Base-by-base conservation (phyloP, 495 filamentous ascomycete species). In the Penicillium crystallinum region DNA sequence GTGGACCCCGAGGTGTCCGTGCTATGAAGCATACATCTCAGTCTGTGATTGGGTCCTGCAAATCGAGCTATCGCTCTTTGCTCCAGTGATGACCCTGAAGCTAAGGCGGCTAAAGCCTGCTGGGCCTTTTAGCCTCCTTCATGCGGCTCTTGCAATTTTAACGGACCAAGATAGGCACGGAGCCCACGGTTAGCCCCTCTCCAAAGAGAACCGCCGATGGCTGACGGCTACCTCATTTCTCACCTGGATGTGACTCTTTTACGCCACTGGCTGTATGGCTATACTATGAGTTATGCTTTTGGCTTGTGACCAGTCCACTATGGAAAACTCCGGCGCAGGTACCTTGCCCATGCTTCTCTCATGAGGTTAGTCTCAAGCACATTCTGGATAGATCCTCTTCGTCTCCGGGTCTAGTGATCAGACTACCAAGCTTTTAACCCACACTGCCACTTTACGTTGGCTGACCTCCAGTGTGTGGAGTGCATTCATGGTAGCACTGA, bases 81-180 rank as follows among this genome's bases (percentile, higher is more conserved):
- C 41, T 34, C 21, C 48, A 52, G 25, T 47, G 35, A 37, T 29
- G 45, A 43, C 53, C 30, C n/a, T 55, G 34, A 46, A 7, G 12
- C 53, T 36, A 49, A 18, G 12, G 19, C 43, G 22, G 23, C 53
- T 53, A 48, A 11, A 19, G 25, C 34, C 12, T 11, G 7, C 47
- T 48, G 45, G 36, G 43, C n/a, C 34, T 34, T 29, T 39, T 54
- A 53, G 51, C 50, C 46, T 50, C 54, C 46, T 50, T 46, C 21
- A 61, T 61, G 58, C 54, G 58, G 58, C 58, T 61, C 58, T 61
- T 54, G 39, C 22, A 46, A 46, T 45, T 34, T 40, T 41, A 50
- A 49, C 30, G 31, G 14, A 9, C 47, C 27, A 14, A 42, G 36
- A 53, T 46, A 55, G 42, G 35, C 46, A 49, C 43, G 23, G 45